Conservation (phyloP, 225 moss, liverwort and hornwort genomes). For the Thuidium tamariscinum region DNA sequence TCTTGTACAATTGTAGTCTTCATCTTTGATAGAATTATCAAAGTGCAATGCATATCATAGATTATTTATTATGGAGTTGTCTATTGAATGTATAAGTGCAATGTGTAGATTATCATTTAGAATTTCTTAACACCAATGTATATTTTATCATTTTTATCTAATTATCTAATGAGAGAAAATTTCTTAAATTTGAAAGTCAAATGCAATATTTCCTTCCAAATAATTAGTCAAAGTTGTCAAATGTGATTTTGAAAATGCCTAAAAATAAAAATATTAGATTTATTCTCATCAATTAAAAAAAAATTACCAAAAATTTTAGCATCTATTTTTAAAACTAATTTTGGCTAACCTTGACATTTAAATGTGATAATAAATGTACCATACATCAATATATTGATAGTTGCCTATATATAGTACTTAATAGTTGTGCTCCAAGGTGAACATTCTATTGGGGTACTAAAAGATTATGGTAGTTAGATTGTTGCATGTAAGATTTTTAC, state of each 20-base stretch:
- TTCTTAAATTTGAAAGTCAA: rapidly evolving
- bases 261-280: not conserved
- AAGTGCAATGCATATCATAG: rapidly evolving
- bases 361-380: not conserved
- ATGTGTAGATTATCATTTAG: not conserved
- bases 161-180: not conserved
- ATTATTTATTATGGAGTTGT: not conserved
- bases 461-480: not conserved
- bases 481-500: not conserved
- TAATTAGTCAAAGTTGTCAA: not conserved
- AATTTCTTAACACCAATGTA: rapidly evolving
- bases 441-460: not conserved
- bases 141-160: not conserved
- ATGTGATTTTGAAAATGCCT: not conserved
- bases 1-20: rapidly evolving
- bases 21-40: not conserved
- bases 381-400: not conserved
- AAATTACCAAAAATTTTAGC: not conserved
- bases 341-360: rapidly evolving
- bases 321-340: not conserved
- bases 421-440: rapidly evolving
- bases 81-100: not conserved
- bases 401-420: not conserved
- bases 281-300: too few species aligned
- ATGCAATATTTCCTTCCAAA: rapidly evolving